Evolutionary conservation across 306 rosid species (phyloP), one percentile per base, ranked within the genome.

Genomic region (Dalbergia cochinchinensis): DNA sequence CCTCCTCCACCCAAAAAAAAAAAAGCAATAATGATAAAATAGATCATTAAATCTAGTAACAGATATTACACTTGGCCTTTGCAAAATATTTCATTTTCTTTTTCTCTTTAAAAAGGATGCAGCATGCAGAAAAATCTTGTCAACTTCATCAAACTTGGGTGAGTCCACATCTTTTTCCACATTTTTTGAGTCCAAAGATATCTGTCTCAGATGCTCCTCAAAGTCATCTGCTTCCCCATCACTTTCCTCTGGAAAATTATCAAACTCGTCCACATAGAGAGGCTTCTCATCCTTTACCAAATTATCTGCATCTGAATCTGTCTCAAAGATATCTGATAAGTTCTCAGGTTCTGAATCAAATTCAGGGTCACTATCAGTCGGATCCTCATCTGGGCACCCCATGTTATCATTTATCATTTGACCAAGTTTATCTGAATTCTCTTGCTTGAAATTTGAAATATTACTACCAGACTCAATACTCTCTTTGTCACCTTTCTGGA

Each of bases 211-310:
- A 72, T 95, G 87, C 81, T 91, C 97, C 75, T 90, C 91, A 76
- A 92, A 91, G 72, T 88, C 94, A 81, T 89, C 90, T 0, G 68
- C 78, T 65, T 85, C 93, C 5, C 58, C 87, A 39, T 83, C 77
- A 31, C 81, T 87, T 70, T 82, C 85, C 44, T 45, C 80, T 10
- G 89, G 88, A 77, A 95, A 90, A 19, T 89, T 91, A 81, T 89
- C 88, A 34, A 95, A 95, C 78, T 85, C 86, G 15, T 90, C 89
- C 94, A 95, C 68, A 82, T 86, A 95, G 77, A 95, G 97, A 76
- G 93, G 94, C 69, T 81, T 82, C 62, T 88, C 83, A 55, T 58
- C 87, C 65, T 87, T 87, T 76, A 62, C 81, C 50, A 71, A 83
- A 18, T 73, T 45, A 65, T 93, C 91, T 26, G 77, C 44, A 42